These are phyloP conservation scores for Peniophora sp. DNA, from an alignment of 1,284 basidiomycete species.

Conservation along the genomic window DNA sequence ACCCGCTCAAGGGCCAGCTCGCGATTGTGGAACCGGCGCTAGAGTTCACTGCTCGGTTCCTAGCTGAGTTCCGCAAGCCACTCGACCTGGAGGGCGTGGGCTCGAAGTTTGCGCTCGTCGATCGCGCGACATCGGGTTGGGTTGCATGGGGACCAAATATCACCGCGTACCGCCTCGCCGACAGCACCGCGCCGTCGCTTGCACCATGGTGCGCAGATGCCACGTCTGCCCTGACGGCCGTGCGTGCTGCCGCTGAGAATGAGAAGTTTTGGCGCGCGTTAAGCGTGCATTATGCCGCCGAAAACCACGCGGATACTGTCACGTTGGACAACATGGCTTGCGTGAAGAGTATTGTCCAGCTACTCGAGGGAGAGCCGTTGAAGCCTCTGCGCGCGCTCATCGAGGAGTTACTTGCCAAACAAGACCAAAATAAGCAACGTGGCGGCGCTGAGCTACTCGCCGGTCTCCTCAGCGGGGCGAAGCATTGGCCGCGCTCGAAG, in stretches of 20 bases:
- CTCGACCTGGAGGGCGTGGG: conserved; percentile 20
- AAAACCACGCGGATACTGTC: conserved; percentile 53
- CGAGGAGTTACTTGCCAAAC: conserved; percentile 45
- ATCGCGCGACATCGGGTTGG: conserved; percentile 55
- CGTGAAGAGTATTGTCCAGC: conserved; percentile 68
- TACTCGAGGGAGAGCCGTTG: conserved; percentile 60
- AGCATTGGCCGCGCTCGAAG: conserved; percentile 78
- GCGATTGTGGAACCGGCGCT: conserved; percentile 44
- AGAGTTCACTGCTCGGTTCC: conserved; percentile 50
- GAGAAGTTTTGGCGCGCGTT: conserved; percentile 54
- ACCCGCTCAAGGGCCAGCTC: conserved; percentile 53
- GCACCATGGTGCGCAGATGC: conserved; percentile 49
- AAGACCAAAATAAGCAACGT: conserved; percentile 78
- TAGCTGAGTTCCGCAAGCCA: conserved; percentile 39
- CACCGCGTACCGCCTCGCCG: conserved; percentile 40
- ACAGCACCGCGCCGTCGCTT: conserved; percentile 39
- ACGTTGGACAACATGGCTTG: conserved; percentile 63
- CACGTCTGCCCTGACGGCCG: conserved; percentile 33
- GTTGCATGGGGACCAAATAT: conserved; percentile 43
- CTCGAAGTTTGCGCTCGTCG: conserved; percentile 28
- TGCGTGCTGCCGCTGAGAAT: conserved; percentile 37
- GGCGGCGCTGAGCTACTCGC: conserved; percentile 84
- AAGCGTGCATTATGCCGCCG: conserved; percentile 54
- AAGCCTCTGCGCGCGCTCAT: conserved; percentile 44
- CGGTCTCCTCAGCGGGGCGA: conserved; percentile 70